Conservation (phyloP, 108 stramenopile genomes). For the Nitzschia putrida region DNA sequence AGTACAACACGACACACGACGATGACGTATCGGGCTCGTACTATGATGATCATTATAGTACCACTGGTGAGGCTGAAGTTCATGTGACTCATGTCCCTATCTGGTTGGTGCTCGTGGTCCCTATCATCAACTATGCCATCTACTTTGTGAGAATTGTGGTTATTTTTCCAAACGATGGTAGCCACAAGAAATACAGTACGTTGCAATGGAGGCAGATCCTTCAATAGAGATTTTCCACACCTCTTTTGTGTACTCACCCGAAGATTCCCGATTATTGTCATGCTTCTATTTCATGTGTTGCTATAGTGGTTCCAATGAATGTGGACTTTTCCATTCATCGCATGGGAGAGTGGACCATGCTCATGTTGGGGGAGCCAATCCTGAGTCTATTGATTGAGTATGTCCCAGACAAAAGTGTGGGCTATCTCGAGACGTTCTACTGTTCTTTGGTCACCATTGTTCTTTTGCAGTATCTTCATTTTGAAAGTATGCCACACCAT, state of each 20-base stretch:
- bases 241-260: background rate
- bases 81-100: background rate
- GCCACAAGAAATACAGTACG: conserved; percentile 42
- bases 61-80: background rate
- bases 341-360: conserved; percentile 72
- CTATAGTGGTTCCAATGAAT: conserved; percentile 37
- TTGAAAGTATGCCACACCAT: conserved; percentile 37
- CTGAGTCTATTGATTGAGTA: conserved; percentile 61
- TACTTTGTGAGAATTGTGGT: conserved; percentile 11
- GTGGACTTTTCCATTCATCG: conserved; percentile 71
- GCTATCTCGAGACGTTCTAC: conserved; percentile 28
- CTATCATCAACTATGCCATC: background rate
- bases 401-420: conserved; percentile 9
- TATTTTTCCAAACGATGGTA: conserved; percentile 31
- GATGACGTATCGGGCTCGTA: conserved; percentile 16
- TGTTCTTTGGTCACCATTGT: conserved; percentile 32
- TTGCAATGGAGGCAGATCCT: background rate
- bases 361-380: conserved; percentile 75
- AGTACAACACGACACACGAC: too few species aligned
- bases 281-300: background rate
- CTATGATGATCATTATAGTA: conserved; percentile 23
- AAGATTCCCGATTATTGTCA: background rate
- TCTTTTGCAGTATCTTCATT: conserved; percentile 36
- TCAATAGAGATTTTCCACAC: background rate
- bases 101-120: conserved; percentile 11